phyloP scores from a whole-genome alignment of 2,329 filamentous ascomycete species.

The Aspergillus arachidicola region DNA sequence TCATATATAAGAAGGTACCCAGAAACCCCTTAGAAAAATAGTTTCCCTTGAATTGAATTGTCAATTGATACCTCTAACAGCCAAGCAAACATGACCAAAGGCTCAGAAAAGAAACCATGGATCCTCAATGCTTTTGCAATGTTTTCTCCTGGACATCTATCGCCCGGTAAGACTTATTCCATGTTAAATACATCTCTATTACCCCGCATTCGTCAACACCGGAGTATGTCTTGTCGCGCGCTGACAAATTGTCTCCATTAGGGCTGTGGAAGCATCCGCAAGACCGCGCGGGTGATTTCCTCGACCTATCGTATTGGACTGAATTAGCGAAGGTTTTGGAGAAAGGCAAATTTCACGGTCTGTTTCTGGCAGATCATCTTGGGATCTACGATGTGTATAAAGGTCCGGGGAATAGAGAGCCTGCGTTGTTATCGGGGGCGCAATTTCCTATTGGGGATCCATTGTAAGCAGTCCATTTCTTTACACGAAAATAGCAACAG shows the following conservation, averaged over 20 bases:
- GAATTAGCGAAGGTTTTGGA: constrained; percentile 49
- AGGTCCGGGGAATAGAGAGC: constrained; percentile 39
- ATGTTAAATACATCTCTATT: not conserved
- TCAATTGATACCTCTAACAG: not conserved
- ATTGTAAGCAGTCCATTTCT: too few relatives aligned
- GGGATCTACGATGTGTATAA: constrained; percentile 49
- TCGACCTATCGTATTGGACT: constrained; percentile 48
- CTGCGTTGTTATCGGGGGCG: constrained; percentile 39
- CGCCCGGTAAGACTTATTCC: not conserved
- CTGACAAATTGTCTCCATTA: not conserved
- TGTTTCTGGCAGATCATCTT: constrained; percentile 52
- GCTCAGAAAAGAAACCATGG: constrained; percentile 1
- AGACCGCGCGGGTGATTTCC: constrained; percentile 37
- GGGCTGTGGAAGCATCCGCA: constrained; percentile 29
- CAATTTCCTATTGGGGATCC: constrained; percentile 44
- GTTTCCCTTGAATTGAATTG: not conserved
- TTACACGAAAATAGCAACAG: too few relatives aligned
- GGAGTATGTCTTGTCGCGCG: not conserved
- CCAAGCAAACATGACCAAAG: not conserved
- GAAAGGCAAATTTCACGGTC: constrained; percentile 48
- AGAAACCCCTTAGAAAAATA: not conserved
- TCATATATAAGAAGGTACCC: not conserved
- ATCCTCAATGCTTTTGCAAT: constrained; percentile 9
- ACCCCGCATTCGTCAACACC: not conserved
- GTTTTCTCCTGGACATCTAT: constrained; percentile 5